Percentiles rank a stretch among this genome's conserved stretches.
These are phyloP conservation scores for Cystobasidiaceae sp. DNA, from an alignment of 1,284 basidiomycete genomes.

Conservation along the genomic window DNA sequence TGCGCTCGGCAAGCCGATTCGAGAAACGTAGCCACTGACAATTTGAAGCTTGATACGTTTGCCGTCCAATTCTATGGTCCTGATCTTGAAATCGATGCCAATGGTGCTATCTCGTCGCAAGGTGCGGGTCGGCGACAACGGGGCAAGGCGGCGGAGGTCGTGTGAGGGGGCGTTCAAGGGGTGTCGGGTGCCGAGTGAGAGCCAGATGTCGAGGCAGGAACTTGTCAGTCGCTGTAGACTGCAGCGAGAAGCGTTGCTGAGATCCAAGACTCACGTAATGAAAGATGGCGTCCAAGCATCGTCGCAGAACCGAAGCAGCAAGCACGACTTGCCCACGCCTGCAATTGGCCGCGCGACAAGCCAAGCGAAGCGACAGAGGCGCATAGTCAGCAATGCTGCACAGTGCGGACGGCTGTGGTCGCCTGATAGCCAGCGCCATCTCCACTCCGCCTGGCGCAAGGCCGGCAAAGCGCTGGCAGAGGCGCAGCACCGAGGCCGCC, in stretches of 20 bases:
- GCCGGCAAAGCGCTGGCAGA: too few species aligned
- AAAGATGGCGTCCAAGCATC: conserved; percentile 99
- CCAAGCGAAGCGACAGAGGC: not conserved
- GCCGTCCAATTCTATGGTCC: conserved; percentile 92
- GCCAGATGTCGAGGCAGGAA: not conserved
- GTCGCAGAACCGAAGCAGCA: conserved; percentile 97
- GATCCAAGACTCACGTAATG: conserved; percentile 63
- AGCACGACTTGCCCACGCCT: conserved; percentile 89
- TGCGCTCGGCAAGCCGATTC: too few species aligned
- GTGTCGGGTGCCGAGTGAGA: conserved; percentile 9
- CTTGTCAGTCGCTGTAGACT: not conserved
- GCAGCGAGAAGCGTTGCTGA: not conserved
- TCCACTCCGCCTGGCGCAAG: not conserved
- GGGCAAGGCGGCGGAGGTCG: not conserved
- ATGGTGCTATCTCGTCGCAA: conserved; percentile 40
- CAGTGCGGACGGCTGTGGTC: not conserved
- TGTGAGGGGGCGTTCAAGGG: not conserved
- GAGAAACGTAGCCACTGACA: conserved; percentile 54
- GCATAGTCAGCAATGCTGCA: not conserved
- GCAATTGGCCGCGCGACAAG: conserved; percentile 44
- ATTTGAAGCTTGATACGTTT: conserved; percentile 96
- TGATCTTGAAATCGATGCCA: conserved; percentile 84
- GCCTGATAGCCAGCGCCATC: not conserved
- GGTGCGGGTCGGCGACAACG: not conserved
- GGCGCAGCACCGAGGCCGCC: not conserved